Percentiles rank a stretch among this genome's conserved stretches.
phyloP scores from a whole-genome alignment of 2,329 filamentous ascomycete genomes.

The Trichophyton verrucosum region DNA sequence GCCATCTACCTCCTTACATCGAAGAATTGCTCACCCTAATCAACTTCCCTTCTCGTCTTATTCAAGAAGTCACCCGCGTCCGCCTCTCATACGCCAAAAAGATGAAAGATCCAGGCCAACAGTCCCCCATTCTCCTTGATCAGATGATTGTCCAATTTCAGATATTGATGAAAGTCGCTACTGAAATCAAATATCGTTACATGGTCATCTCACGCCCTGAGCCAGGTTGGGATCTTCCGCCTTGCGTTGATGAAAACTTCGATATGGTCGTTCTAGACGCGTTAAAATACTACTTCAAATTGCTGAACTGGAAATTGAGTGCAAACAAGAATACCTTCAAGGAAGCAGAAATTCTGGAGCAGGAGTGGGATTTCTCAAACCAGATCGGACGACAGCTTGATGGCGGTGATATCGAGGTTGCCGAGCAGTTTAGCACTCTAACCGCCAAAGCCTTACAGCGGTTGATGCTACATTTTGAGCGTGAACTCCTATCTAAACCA shows the following conservation, averaged over 20 bases:
- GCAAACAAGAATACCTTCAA: conserved; percentile 99
- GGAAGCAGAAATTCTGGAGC: conserved; percentile 90
- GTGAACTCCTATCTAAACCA: conserved; percentile 70
- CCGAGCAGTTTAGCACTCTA: conserved; percentile 88
- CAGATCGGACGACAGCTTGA: conserved; percentile 84
- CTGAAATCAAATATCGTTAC: conserved; percentile 85
- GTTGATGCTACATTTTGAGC: conserved; percentile 81
- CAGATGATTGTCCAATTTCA: conserved; percentile 98
- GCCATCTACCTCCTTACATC: conserved; percentile 89
- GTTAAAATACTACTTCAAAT: conserved; percentile 95
- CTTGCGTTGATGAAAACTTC: conserved; percentile 93
- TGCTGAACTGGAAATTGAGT: conserved; percentile 94
- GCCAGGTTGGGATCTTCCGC: conserved; percentile 86
- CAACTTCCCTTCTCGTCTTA: conserved; percentile 89
- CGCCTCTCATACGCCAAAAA: conserved; percentile 83
- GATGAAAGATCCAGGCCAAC: conserved; percentile 88
- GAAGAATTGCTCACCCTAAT: conserved; percentile 92
- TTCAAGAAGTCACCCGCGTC: conserved; percentile 91
- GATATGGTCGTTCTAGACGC: conserved; percentile 85
- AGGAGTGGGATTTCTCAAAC: conserved; percentile 97
- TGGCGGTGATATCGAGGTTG: conserved; percentile 88
- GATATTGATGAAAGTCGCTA: conserved; percentile 79
- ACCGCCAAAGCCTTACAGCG: conserved; percentile 87
- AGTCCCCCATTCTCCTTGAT: conserved; percentile 86
- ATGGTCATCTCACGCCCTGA: conserved; percentile 71